Percentiles rank a stretch among this genome's conserved stretches.
Conservation (phyloP, 805 yeast species). For the Ogataea populi-albae region DNA sequence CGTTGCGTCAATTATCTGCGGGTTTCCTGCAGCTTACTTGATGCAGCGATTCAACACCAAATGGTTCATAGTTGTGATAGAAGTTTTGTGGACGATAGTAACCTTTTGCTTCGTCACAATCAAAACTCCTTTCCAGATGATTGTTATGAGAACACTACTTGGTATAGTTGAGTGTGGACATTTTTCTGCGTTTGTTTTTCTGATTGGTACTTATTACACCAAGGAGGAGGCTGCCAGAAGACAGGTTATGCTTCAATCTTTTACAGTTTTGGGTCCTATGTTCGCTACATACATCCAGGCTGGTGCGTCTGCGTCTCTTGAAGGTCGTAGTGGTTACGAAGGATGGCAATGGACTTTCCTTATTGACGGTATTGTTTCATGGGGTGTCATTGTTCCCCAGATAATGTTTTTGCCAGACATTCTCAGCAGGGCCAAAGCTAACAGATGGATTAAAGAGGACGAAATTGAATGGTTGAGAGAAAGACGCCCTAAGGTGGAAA, state of each 20-base stretch:
- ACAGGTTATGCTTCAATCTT: slow-evolving; percentile 57
- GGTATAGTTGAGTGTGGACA: slow-evolving; percentile 67
- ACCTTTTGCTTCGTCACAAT: slow-evolving; percentile 55
- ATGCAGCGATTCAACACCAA: slow-evolving; percentile 54
- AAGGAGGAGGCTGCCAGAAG: slow-evolving; percentile 56
- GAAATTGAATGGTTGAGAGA: slow-evolving; percentile 13
- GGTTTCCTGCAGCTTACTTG: slow-evolving; percentile 57
- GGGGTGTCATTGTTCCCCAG: slow-evolving; percentile 18
- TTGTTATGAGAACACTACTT: slow-evolving; percentile 58
- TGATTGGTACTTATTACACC: slow-evolving; percentile 56
- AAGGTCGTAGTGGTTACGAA: slow-evolving; percentile 25
- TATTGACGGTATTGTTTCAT: slow-evolving; percentile 39
- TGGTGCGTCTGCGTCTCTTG: slow-evolving; percentile 30
- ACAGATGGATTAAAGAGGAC: slow-evolving; percentile 20
- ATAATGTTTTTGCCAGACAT: slow-evolving; percentile 29
- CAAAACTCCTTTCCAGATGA: slow-evolving; percentile 47
- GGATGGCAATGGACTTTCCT: slow-evolving; percentile 55
- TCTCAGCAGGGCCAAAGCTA: slow-evolving; percentile 28
- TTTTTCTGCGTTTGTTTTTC: slow-evolving; percentile 58
- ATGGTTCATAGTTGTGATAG: slow-evolving; percentile 51
- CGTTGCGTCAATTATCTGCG: slow-evolving; percentile 58
- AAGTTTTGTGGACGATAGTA: slow-evolving; percentile 62
- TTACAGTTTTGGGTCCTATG: slow-evolving; percentile 56
- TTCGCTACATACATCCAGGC: slow-evolving; percentile 54
- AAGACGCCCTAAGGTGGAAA: slow-evolving; percentile 11